Base-by-base conservation (phyloP, 2,329 filamentous ascomycete genomes). In the Stachybotrys echinatus region DNA sequence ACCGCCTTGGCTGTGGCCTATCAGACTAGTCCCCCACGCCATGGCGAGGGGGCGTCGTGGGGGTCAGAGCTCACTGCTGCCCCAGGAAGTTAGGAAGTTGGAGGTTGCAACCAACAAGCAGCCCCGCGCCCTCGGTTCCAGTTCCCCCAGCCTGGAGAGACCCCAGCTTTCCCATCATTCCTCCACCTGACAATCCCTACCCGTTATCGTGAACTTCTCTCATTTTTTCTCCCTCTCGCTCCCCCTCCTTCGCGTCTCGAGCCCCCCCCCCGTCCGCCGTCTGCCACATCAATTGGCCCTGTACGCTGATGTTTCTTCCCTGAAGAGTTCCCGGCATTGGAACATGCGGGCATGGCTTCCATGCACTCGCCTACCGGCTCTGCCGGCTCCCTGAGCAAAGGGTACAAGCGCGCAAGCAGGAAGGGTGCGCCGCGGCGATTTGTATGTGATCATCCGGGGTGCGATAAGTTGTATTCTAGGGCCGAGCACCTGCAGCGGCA, bases 401-500 rank as follows among this genome's bases (percentile, higher is more conserved):
- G 55, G 31, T 77, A 78, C 63, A 77, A 76, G 64, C 73, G 76
- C 55, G 75, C 76, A 39, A 79, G 76, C 52, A 70, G 76, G 23
- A 77, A 75, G 52, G 74, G 74, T 27, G 76, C 76, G 2, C 70
- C 73, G 10, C 69, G 73, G 21, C 70, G 71, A 49, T 87, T 85
- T 58, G 68, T 73, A 51, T 92, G 88, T 67, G 79, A 82, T 19
- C 81, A 85, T 64, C 79, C 83, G 43, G 84, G 81, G 37, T 94
- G 88, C 66, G 85, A 85, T 55, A 92, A 91, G 75, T 79, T 85
- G 51, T 92, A 92, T 66, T 90, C 88, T 48, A 77, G 88, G 53
- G 87, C 87, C 8, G 88, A 92, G 66, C 88, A 92, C 69, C 75
- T 92, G 50, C 89, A 91, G 68, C 76, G 88, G 46, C 88, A 92